phyloP scores from a whole-genome alignment of 2,329 filamentous ascomycete genomes.

The Stachybotrys elegans region DNA sequence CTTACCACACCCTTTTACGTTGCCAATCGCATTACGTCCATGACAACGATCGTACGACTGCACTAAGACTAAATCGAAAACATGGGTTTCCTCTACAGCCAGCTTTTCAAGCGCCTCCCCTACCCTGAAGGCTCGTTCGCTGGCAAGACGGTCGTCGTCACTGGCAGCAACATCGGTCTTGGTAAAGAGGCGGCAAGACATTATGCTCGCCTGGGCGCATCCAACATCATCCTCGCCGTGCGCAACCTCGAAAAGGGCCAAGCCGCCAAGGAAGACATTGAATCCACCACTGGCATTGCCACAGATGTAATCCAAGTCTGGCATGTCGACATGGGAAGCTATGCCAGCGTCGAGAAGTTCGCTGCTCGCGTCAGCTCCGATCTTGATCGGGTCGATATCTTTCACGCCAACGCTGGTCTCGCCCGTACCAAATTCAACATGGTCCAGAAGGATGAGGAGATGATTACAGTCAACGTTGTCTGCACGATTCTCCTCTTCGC shows the following conservation, averaged over 20 bases:
- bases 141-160: slow-evolving; percentile 28
- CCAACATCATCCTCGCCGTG: slow-evolving; percentile 31
- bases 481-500: slow-evolving; percentile 44
- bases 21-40: too few relatives aligned
- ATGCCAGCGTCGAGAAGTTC: background rate
- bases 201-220: slow-evolving; percentile 22
- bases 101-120: slow-evolving; percentile 9
- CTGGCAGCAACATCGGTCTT: slow-evolving; percentile 30
- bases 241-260: slow-evolving; percentile 23
- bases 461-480: slow-evolving; percentile 48
- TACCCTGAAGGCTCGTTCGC: slow-evolving; percentile 19
- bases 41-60: too few relatives aligned
- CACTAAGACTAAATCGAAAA: too few relatives aligned
- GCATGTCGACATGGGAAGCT: slow-evolving; percentile 40
- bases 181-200: slow-evolving; percentile 31
- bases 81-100: slow-evolving; percentile 1
- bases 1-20: too few relatives aligned
- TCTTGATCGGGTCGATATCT: background rate
- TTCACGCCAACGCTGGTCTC: background rate
- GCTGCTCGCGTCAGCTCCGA: background rate
- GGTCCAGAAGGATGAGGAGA: slow-evolving; percentile 41
- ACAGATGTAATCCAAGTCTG: slow-evolving; percentile 39
- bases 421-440: slow-evolving; percentile 14
- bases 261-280: slow-evolving; percentile 32
- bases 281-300: slow-evolving; percentile 15